A percentile compares a stretch with the other conserved stretches of the same genome.
Conservation (phyloP, 345 rosid genomes). For the Boechera retrofracta region DNA sequence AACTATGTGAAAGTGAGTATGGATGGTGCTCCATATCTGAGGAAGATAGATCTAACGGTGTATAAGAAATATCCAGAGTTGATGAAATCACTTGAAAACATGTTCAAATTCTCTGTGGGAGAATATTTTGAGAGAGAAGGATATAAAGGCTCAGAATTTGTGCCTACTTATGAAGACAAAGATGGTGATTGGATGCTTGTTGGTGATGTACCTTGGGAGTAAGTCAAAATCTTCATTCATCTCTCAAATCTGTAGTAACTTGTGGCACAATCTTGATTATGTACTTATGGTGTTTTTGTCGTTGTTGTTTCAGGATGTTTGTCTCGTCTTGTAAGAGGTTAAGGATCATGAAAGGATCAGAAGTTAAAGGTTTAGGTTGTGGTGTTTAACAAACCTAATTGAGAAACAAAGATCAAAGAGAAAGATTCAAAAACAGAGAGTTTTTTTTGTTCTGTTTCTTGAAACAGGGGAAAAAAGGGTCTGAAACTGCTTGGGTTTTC, state of each 20-base stretch:
- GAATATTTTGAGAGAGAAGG: constrained; percentile 80
- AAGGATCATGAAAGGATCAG: constrained; percentile 93
- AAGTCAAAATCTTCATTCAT: constrained; percentile 21
- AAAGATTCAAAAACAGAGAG: constrained; percentile 38
- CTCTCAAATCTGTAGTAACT: not conserved
- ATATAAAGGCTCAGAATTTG: constrained; percentile 77
- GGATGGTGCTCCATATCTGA: constrained; percentile 90
- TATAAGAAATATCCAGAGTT: constrained; percentile 65
- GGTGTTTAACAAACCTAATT: constrained; percentile 49
- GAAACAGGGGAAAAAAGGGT: constrained; percentile 29
- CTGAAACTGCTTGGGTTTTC: constrained; percentile 56
- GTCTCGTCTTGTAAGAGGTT: constrained; percentile 82
- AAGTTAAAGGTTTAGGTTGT: constrained; percentile 77
- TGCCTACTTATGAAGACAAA: constrained; percentile 85
- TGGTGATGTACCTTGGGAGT: constrained; percentile 90
- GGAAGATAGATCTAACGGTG: constrained; percentile 74
- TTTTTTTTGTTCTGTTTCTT: constrained; percentile 13
- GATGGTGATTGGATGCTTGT: constrained; percentile 94
- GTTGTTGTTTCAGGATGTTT: constrained; percentile 71
- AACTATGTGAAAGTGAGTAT: constrained; percentile 86
- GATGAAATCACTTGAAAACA: constrained; percentile 68
- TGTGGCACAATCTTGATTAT: constrained; percentile 3
- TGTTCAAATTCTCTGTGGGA: constrained; percentile 75
- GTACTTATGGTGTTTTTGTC: constrained; percentile 29
- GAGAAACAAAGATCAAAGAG: constrained; percentile 22